phyloP scores from a whole-genome alignment of 805 yeast species.

The Ogataea degrootiae region DNA sequence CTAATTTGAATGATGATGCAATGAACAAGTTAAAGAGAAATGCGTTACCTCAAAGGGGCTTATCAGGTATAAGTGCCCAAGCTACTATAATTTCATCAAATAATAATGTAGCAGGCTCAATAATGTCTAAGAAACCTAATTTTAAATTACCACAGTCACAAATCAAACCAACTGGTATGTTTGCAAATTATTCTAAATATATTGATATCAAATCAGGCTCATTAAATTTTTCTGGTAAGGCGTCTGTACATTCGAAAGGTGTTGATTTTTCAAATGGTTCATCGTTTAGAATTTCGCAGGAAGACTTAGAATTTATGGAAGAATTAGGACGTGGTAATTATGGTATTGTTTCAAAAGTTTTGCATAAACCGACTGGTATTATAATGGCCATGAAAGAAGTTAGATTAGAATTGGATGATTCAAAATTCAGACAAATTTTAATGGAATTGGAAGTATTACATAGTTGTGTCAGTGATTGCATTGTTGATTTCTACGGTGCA shows the following conservation, averaged over 20 bases:
- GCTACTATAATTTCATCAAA: conserved; percentile 19
- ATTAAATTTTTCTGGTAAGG: conserved; percentile 87
- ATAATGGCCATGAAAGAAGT: conserved; percentile 98
- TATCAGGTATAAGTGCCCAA: conserved; percentile 18
- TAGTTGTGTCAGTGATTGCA: conserved; percentile 82
- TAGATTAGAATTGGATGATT: conserved; percentile 84
- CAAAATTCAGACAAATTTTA: conserved; percentile 87
- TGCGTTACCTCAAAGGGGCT: conserved; percentile 23
- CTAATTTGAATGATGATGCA: conserved; percentile 2
- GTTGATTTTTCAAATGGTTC: conserved; percentile 87
- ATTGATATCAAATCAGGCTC: conserved; percentile 91
- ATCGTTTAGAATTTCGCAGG: conserved; percentile 78
- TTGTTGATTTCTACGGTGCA: conserved; percentile 96
- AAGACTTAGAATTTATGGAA: conserved; percentile 75
- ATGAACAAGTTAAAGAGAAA: conserved; percentile 18
- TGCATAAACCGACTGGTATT: conserved; percentile 89
- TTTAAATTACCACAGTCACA: conserved; percentile 23
- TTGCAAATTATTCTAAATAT: conserved; percentile 81
- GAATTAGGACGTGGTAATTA: conserved; percentile 95
- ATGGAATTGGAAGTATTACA: conserved; percentile 96
- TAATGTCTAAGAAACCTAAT: conserved; percentile 8
- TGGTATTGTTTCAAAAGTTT: conserved; percentile 90
- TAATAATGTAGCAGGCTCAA: conserved; percentile 5
- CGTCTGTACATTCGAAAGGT: conserved; percentile 87
- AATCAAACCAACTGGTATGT: conserved; percentile 50